Percentiles rank a stretch among this genome's conserved stretches.
Conservation (phyloP, 495 filamentous ascomycete genomes). For the Aspergillus baeticus region DNA sequence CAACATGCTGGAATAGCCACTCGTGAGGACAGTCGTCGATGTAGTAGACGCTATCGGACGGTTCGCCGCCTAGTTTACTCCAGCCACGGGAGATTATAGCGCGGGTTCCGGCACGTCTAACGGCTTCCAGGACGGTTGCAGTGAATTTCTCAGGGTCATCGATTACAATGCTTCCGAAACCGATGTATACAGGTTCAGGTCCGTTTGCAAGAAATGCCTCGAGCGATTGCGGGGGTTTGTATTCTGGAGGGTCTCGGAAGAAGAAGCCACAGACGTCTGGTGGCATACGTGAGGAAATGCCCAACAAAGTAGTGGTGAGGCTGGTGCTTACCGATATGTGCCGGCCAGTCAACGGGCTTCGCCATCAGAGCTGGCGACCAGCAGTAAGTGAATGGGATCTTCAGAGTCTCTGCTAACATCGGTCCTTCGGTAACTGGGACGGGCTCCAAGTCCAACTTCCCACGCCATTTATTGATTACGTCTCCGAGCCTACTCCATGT, state of each 20-base stretch:
- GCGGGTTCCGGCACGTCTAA: slow-evolving; percentile 47
- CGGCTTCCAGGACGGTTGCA: slow-evolving; percentile 52
- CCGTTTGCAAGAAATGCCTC: slow-evolving; percentile 52
- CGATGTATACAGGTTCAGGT: slow-evolving; percentile 61
- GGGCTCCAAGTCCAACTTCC: slow-evolving; percentile 51
- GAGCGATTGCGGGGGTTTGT: slow-evolving; percentile 52
- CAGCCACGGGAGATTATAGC: slow-evolving; percentile 65
- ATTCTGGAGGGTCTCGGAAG: slow-evolving; percentile 51
- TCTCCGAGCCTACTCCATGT: slow-evolving; percentile 50
- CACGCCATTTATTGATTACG: slow-evolving; percentile 57
- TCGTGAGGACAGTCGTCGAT: slow-evolving; percentile 63
- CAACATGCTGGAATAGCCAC: slow-evolving; percentile 64
- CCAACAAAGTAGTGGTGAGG: not conserved
- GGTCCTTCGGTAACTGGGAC: slow-evolving; percentile 40
- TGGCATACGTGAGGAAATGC: not conserved
- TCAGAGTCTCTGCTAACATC: slow-evolving; percentile 36
- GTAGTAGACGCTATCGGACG: slow-evolving; percentile 50
- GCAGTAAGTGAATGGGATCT: slow-evolving; percentile 63
- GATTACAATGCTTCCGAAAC: slow-evolving; percentile 67
- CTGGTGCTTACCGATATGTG: slow-evolving; percentile 45
- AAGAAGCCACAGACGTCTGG: slow-evolving; percentile 60
- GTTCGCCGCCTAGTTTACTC: slow-evolving; percentile 55
- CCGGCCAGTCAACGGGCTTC: slow-evolving; percentile 60
- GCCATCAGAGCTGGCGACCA: slow-evolving; percentile 65
- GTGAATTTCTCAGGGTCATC: slow-evolving; percentile 57